Conservation (phyloP, 176 grass and related monocot species). For the Musa beccarii region DNA sequence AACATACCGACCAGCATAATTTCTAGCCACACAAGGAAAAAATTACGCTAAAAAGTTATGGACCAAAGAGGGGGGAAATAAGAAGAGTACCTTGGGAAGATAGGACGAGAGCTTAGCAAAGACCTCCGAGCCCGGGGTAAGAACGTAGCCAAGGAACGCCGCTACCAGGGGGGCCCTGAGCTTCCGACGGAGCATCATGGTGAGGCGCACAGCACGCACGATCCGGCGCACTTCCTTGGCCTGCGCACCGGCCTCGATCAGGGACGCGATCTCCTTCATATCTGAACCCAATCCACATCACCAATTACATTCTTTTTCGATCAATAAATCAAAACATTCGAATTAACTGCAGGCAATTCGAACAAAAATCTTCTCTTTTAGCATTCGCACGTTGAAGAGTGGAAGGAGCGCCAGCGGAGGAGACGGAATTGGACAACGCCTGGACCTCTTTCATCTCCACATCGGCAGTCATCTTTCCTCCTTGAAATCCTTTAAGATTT, state of each 20-base stretch:
- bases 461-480: conserved; percentile 13
- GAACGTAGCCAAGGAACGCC: conserved; percentile 48
- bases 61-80: too few species aligned
- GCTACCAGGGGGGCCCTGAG: conserved; percentile 38
- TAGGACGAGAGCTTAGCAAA: conserved; percentile 43
- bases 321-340: neutral
- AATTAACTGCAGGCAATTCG: neutral
- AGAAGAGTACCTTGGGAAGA: conserved; percentile 46
- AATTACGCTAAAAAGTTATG: too few species aligned
- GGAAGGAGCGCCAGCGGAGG: conserved; percentile 6
- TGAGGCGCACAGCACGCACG: conserved; percentile 64
- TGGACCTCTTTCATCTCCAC: conserved; percentile 27
- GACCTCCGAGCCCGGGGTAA: conserved; percentile 40
- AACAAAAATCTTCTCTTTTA: neutral
- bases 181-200: conserved; percentile 56
- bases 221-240: conserved; percentile 69
- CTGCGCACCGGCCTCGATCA: conserved; percentile 66
- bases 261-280: conserved; percentile 76
- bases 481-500: too few species aligned
- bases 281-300: conserved; percentile 23
- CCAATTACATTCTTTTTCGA: neutral
- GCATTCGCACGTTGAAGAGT: conserved; percentile 13
- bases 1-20: too few species aligned
- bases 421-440: conserved; percentile 6
- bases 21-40: too few species aligned